Evolutionary conservation across 345 rosid genomes (phyloP).

Genomic region (Citrus glauca): DNA sequence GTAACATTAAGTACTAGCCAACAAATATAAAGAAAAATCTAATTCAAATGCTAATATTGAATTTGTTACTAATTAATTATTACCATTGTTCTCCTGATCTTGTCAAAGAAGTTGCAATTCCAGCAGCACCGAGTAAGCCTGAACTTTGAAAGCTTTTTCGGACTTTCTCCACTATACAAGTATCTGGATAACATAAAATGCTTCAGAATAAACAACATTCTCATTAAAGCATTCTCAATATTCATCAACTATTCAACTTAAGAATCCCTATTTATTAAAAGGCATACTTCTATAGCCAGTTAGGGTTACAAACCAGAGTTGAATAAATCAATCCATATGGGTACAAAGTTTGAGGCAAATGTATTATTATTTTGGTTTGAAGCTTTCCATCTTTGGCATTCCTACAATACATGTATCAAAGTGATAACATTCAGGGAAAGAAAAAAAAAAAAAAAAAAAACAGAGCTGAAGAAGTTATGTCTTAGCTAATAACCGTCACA

Average conservation of each 20-base stretch:
- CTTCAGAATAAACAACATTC: not conserved
- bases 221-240: no score
- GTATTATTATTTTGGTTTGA: conserved; percentile 55
- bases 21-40: not conserved
- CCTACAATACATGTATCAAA: conserved; percentile 27
- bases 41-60: not conserved
- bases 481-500: not conserved
- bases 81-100: conserved; percentile 77
- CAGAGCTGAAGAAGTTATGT: not conserved
- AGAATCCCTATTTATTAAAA: no score
- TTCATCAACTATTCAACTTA: no score
- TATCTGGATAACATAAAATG: conserved; percentile 38
- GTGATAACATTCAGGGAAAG: not conserved
- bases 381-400: conserved; percentile 51
- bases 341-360: conserved; percentile 80
- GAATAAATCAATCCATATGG: conserved; percentile 73
- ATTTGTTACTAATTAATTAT: conserved; percentile 23
- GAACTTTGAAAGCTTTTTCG: conserved; percentile 49
- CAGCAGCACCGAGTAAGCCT: conserved; percentile 61
- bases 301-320: conserved; percentile 52
- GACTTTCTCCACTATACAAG: conserved; percentile 52
- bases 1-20: not conserved
- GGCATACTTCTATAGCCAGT: not conserved
- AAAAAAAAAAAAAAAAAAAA: no score
- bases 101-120: conserved; percentile 70